phyloP scores from a whole-genome alignment of 78 protist genomes.

The Dictyostelium capitatum region DNA sequence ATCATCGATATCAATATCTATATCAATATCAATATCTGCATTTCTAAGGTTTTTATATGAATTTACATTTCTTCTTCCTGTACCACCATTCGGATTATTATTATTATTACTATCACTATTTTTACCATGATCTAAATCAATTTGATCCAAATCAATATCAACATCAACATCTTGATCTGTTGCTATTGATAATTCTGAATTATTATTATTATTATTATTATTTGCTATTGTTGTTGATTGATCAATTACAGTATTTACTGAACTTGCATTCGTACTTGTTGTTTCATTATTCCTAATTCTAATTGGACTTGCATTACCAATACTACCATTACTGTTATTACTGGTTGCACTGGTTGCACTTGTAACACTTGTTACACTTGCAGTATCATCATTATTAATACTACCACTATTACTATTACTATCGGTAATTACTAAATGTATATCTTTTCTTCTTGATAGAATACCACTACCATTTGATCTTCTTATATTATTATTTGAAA shows the following conservation, averaged over 20 bases:
- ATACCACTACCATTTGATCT: not conserved
- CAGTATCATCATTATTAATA: not conserved
- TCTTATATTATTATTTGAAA: not conserved
- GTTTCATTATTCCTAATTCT: not conserved
- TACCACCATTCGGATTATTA: not conserved
- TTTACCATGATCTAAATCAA: slow-evolving; percentile 6
- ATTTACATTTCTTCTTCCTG: not conserved
- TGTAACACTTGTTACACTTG: slow-evolving; percentile 12
- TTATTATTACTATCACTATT: not conserved
- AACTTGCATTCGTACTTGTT: not conserved
- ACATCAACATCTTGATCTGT: not conserved
- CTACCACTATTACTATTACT: too few species aligned
- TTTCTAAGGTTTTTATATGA: not conserved
- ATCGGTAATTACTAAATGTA: slow-evolving; percentile 1
- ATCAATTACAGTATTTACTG: not conserved
- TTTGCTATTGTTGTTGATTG: not conserved
- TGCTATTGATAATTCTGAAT: not conserved
- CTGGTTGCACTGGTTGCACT: not conserved
- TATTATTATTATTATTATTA: slow-evolving; percentile 7
- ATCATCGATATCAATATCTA: slow-evolving; percentile 7
- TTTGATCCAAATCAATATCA: slow-evolving; percentile 15
- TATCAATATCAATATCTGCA: not conserved
- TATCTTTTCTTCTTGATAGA: not conserved
- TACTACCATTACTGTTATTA: slow-evolving; percentile 13
- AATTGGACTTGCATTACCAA: not conserved